Evolutionary conservation across 2,329 filamentous ascomycete species (phyloP).

Genomic region (Penicillium sp.): DNA sequence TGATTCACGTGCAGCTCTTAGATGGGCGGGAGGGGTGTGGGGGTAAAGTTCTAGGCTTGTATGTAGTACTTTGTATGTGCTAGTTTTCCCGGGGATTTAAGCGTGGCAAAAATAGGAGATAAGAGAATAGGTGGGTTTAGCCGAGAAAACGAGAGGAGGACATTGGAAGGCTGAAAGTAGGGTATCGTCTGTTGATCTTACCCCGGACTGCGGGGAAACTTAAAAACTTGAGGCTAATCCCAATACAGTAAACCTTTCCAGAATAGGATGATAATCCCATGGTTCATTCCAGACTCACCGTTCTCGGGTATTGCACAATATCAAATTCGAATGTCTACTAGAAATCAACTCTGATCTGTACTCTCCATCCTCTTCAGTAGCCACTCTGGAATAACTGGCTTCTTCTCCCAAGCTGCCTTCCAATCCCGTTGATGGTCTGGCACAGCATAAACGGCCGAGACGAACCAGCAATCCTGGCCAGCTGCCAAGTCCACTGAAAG

Average conservation of each 20-base stretch:
- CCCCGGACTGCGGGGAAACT: conserved; percentile 9
- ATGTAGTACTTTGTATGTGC: neutral
- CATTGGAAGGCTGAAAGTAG: neutral
- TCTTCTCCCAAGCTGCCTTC: conserved; percentile 61
- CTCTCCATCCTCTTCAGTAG: conserved; percentile 52
- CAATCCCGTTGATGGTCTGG: conserved; percentile 55
- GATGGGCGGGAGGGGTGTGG: neutral
- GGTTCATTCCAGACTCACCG: neutral
- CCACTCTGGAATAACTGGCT: conserved; percentile 62
- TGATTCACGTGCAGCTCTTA: neutral
- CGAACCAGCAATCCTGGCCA: conserved; percentile 64
- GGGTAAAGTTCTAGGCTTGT: neutral
- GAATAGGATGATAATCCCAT: neutral
- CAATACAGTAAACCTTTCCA: neutral
- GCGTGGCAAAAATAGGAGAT: neutral
- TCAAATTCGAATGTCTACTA: neutral
- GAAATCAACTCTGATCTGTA: neutral
- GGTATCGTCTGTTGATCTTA: neutral
- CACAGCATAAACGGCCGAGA: conserved; percentile 70
- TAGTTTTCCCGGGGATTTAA: neutral
- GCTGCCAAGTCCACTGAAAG: conserved; percentile 61
- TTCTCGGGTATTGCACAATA: neutral
- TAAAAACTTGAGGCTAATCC: neutral
- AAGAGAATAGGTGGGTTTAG: neutral
- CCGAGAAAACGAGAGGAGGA: neutral